Evolutionary conservation across 2,329 filamentous ascomycete genomes (phyloP).

Genomic region (Diaporthe ilicicola): DNA sequence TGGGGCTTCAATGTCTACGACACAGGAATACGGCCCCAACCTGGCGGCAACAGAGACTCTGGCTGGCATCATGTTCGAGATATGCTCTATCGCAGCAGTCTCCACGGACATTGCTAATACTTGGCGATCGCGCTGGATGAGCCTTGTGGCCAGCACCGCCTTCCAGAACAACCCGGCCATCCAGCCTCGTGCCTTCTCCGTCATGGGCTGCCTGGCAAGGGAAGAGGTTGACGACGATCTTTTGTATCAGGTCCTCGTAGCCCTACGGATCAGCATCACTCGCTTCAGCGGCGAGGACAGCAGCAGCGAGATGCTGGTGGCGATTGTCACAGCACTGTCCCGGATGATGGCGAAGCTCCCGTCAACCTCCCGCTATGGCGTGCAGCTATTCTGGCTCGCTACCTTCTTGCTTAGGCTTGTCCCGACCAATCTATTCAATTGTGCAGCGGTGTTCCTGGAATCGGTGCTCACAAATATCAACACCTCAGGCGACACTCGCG

Average conservation of each 20-base stretch:
- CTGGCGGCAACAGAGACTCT: slow-evolving; percentile 68
- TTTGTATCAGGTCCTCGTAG: slow-evolving; percentile 75
- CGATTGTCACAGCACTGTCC: slow-evolving; percentile 72
- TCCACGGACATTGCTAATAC: slow-evolving; percentile 72
- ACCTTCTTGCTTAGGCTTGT: slow-evolving; percentile 72
- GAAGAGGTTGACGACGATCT: slow-evolving; percentile 78
- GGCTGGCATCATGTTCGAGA: slow-evolving; percentile 68
- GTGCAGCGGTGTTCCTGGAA: slow-evolving; percentile 70
- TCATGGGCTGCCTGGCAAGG: slow-evolving; percentile 76
- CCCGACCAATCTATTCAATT: slow-evolving; percentile 70
- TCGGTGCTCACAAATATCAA: slow-evolving; percentile 71
- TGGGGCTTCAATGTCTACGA: slow-evolving; percentile 61
- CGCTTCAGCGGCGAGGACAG: slow-evolving; percentile 68
- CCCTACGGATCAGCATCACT: slow-evolving; percentile 70
- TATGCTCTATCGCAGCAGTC: slow-evolving; percentile 70
- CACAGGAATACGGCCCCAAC: slow-evolving; percentile 61
- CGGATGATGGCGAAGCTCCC: slow-evolving; percentile 77
- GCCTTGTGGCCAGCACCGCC: slow-evolving; percentile 74
- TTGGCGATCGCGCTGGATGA: slow-evolving; percentile 79
- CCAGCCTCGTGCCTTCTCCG: slow-evolving; percentile 73
- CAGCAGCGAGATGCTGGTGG: slow-evolving; percentile 73
- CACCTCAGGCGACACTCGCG: slow-evolving; percentile 66
- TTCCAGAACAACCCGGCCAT: slow-evolving; percentile 79
- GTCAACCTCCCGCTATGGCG: slow-evolving; percentile 71
- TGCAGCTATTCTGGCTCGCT: slow-evolving; percentile 76